Evolutionary conservation across 805 yeast species (phyloP), one percentile per base, ranked within the genome.

Genomic region (Nakazawaea wyomingensis): DNA sequence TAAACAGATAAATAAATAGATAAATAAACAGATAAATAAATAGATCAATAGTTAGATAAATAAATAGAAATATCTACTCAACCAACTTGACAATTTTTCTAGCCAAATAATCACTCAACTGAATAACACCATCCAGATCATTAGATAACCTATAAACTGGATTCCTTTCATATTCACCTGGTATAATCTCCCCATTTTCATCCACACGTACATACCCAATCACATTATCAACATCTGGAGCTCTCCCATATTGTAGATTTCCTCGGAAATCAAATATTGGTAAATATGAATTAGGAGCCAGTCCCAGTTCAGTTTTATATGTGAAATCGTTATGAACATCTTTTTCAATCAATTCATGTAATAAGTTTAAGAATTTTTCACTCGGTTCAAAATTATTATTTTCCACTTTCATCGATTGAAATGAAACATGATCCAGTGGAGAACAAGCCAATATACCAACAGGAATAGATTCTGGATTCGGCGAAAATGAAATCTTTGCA

Each of bases 201-300:
- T 74, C 74, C 80, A 85, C 83, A 48, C 72, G 71, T 8, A 85
- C 80, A 53, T 80, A 82, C 1, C 95, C 95, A 40, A 78, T 66
- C 2, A 79, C 77, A 51, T 82, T 84, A 48, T 82, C 86, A 7
- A 82, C 73, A 17, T 80, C 84, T 1, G 91, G 87, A 11, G 72
- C 74, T 50, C 93, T 68, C 28, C 82, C 82, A 47, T 73, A 76
- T 18, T 72, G 64, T 1, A 91, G 88, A 1, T 77, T 70, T 37
- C 71, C 75, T 46, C 93, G 68, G 48, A 81, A 68, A 56, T 85
- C 95, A 50, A 76, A 82, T 34, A 86, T 74, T 6, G 89, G 87
- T 82, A 83, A 76, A 57, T 63, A 79, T 0, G 72, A 62, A 17
- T 65, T 65, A 13, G 74, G 74, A 50, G 73, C 74, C 29, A 69